phyloP scores from a whole-genome alignment of 2,329 filamentous ascomycete genomes.

The Fusarium setosum region DNA sequence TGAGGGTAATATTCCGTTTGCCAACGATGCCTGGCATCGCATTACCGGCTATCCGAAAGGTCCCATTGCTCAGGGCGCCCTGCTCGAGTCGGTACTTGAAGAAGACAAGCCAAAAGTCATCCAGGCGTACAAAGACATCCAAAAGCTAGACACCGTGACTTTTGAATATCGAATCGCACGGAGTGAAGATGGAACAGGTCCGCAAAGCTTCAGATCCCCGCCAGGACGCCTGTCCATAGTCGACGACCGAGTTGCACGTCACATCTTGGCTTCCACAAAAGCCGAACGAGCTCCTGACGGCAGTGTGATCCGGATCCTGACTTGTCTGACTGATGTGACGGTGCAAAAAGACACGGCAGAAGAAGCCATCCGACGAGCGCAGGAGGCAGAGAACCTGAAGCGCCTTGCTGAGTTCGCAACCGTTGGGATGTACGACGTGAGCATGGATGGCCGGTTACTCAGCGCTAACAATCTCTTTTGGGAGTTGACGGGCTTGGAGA shows the following conservation, averaged over 20 bases:
- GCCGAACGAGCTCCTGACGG: slow-evolving; percentile 58
- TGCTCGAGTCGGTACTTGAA: slow-evolving; percentile 58
- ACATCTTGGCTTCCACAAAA: slow-evolving; percentile 60
- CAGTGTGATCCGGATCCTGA: slow-evolving; percentile 57
- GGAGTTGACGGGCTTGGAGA: slow-evolving; percentile 62
- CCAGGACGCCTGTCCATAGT: slow-evolving; percentile 24
- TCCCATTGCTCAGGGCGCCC: slow-evolving; percentile 47
- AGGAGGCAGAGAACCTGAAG: slow-evolving; percentile 64
- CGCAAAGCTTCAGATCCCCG: slow-evolving; percentile 31
- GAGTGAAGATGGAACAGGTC: slow-evolving; percentile 1
- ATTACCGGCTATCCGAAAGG: slow-evolving; percentile 59
- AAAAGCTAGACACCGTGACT: slow-evolving; percentile 51
- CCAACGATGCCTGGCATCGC: slow-evolving; percentile 74
- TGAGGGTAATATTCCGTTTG: slow-evolving; percentile 74
- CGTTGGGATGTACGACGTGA: slow-evolving; percentile 66
- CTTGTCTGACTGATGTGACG: slow-evolving; percentile 64
- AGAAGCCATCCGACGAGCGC: slow-evolving; percentile 60
- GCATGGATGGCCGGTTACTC: slow-evolving; percentile 60
- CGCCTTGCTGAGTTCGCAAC: slow-evolving; percentile 66
- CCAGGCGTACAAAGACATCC: slow-evolving; percentile 55
- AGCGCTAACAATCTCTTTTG: slow-evolving; percentile 66
- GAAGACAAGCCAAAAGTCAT: slow-evolving; percentile 57
- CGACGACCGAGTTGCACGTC: slow-evolving; percentile 50
- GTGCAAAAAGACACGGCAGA: slow-evolving; percentile 61
- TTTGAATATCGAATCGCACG: slow-evolving; percentile 58